Evolutionary conservation across 2,329 filamentous ascomycete genomes (phyloP).

Genomic region (Ophiocordyceps unilateralis): DNA sequence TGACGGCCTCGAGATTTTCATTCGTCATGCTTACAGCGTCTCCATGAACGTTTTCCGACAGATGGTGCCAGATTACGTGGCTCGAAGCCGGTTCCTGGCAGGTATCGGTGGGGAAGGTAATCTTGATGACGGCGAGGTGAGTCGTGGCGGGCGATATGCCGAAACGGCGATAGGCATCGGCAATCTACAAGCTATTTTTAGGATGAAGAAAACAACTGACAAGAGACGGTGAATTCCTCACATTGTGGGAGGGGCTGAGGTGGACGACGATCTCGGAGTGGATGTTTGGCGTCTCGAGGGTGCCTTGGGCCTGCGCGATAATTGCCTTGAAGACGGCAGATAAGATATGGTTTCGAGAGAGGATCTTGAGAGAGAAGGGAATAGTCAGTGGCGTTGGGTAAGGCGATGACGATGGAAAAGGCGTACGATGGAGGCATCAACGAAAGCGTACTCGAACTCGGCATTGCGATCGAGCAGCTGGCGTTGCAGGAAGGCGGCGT

Average conservation of each 20-base stretch:
- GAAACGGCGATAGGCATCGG: slow-evolving; percentile 78
- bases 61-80: slow-evolving; percentile 37
- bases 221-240: slow-evolving; percentile 14
- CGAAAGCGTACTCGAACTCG: slow-evolving; percentile 82
- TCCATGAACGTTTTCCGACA: slow-evolving; percentile 45
- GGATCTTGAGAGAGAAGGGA: slow-evolving; percentile 28
- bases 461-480: slow-evolving; percentile 74
- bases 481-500: slow-evolving; percentile 59
- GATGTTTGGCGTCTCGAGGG: slow-evolving; percentile 64
- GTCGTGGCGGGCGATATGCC: slow-evolving; percentile 58
- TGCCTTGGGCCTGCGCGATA: slow-evolving; percentile 40
- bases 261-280: slow-evolving; percentile 78
- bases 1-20: slow-evolving; percentile 35
- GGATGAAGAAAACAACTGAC: no score
- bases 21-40: slow-evolving; percentile 42
- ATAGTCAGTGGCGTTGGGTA: background rate
- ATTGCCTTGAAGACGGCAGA: slow-evolving; percentile 65
- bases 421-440: slow-evolving; percentile 65
- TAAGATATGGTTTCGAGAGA: slow-evolving; percentile 56
- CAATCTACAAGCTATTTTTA: slow-evolving; percentile 41
- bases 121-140: slow-evolving; percentile 64
- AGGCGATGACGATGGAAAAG: background rate
- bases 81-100: slow-evolving; percentile 25
- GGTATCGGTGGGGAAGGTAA: slow-evolving; percentile 34
- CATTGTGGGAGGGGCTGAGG: slow-evolving; percentile 70